These are phyloP conservation scores for Mycosarcoma maydis DNA, from an alignment of 1,284 basidiomycete species.

Conservation along the genomic window DNA sequence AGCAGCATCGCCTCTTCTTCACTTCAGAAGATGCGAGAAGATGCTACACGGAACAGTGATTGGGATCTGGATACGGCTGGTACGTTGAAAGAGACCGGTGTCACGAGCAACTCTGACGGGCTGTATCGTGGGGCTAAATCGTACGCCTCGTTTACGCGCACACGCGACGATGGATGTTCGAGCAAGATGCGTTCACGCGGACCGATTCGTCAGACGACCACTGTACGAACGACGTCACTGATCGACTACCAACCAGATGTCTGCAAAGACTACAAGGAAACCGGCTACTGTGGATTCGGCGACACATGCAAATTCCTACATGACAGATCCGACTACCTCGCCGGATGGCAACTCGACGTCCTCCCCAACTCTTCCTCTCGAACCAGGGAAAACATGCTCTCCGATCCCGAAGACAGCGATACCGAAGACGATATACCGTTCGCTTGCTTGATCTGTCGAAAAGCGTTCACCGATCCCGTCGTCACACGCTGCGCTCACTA, in stretches of 20 bases:
- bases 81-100: not conserved
- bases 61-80: conserved; percentile 68
- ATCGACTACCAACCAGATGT: conserved; percentile 99
- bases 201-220: conserved; percentile 69
- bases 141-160: conserved; percentile 80
- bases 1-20: not conserved
- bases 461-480: conserved; percentile 92
- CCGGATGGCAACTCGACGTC: conserved; percentile 87
- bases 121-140: conserved; percentile 85
- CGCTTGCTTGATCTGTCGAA: conserved; percentile 93
- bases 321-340: conserved; percentile 80
- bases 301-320: conserved; percentile 85
- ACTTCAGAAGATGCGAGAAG: conserved; percentile 59
- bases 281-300: conserved; percentile 97
- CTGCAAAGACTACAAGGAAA: conserved; percentile 99
- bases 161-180: conserved; percentile 76
- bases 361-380: conserved; percentile 57
- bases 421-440: conserved; percentile 88
- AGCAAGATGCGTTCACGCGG: conserved; percentile 81
- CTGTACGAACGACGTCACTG: conserved; percentile 92
- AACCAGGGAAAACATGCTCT: conserved; percentile 38
- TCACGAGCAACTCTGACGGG: conserved; percentile 75
- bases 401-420: conserved; percentile 68
- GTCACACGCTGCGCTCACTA: conserved; percentile 97
- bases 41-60: conserved; percentile 68